Evolutionary conservation across 2,329 filamentous ascomycete genomes (phyloP).

Genomic region (Coniella lustricola): DNA sequence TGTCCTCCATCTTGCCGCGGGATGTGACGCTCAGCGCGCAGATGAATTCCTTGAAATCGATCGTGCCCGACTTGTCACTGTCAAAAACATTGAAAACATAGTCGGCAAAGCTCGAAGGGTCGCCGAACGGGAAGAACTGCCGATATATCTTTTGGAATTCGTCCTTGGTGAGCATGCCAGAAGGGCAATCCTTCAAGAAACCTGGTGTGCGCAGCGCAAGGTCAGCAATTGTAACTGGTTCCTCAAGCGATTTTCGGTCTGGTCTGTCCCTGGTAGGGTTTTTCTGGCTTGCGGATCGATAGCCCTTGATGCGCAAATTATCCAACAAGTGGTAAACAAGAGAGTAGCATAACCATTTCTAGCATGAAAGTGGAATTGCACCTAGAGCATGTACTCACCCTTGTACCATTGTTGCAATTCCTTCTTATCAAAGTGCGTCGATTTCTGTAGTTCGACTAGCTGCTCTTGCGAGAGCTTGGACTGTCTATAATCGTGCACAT

Average conservation of each 20-base stretch:
- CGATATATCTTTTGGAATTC: slow-evolving; percentile 99
- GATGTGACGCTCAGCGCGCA: slow-evolving; percentile 95
- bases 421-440: slow-evolving; percentile 99
- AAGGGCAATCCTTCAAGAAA: slow-evolving; percentile 96
- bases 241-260: too few species aligned
- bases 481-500: slow-evolving; percentile 54
- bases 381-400: slow-evolving; percentile 49
- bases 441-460: slow-evolving; percentile 89
- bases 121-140: slow-evolving; percentile 98
- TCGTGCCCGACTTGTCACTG: slow-evolving; percentile 91
- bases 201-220: slow-evolving; percentile 44
- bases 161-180: slow-evolving; percentile 92
- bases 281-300: too few species aligned
- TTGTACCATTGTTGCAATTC: slow-evolving; percentile 99
- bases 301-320: too few species aligned
- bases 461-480: slow-evolving; percentile 97
- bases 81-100: slow-evolving; percentile 99
- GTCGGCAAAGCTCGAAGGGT: slow-evolving; percentile 94
- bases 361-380: not conserved
- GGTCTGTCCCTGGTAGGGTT: too few species aligned
- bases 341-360: too few species aligned
- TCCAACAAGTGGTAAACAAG: too few species aligned
- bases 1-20: slow-evolving; percentile 98
- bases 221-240: too few species aligned
- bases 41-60: slow-evolving; percentile 99